A percentile compares a stretch with the other conserved stretches of the same genome.
Conservation (phyloP, 169 alveolate genomes). For the Besnoitia besnoiti region DNA sequence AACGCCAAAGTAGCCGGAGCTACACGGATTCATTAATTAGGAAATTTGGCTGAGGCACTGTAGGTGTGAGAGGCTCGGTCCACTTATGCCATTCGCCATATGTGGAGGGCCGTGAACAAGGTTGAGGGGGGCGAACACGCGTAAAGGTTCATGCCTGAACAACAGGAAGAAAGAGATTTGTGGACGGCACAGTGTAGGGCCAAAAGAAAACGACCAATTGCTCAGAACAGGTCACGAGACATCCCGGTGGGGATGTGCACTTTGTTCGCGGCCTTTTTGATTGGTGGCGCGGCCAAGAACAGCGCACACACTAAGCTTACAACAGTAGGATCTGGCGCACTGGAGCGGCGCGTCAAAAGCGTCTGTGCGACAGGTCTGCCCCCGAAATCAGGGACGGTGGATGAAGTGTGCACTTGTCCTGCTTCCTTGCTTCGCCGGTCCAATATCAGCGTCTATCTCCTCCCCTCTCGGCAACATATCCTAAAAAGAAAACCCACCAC, state of each 20-base stretch:
- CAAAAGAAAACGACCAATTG: neutral
- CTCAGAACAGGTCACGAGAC: neutral
- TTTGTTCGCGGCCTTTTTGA: neutral
- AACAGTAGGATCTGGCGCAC: constrained; percentile 19
- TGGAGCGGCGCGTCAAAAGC: neutral
- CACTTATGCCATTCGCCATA: neutral
- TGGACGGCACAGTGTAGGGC: neutral
- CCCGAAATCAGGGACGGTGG: neutral
- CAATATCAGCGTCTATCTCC: neutral
- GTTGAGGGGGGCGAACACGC: neutral
- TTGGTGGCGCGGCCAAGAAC: neutral
- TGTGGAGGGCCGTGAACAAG: neutral
- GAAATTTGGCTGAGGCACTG: neutral
- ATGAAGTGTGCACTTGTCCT: constrained; percentile 24
- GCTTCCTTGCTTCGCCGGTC: constrained; percentile 5
- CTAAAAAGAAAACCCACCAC: neutral
- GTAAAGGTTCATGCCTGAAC: neutral
- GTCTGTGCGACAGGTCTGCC: neutral
- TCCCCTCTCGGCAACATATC: neutral
- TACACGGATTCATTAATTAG: neutral
- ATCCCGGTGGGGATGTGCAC: constrained; percentile 35
- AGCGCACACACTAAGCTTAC: neutral
- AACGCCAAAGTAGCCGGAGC: neutral
- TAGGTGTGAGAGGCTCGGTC: neutral
- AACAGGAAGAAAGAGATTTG: neutral